phyloP scores from a whole-genome alignment of 2,329 filamentous ascomycete genomes.

The Chrysoporthe austroafricana region DNA sequence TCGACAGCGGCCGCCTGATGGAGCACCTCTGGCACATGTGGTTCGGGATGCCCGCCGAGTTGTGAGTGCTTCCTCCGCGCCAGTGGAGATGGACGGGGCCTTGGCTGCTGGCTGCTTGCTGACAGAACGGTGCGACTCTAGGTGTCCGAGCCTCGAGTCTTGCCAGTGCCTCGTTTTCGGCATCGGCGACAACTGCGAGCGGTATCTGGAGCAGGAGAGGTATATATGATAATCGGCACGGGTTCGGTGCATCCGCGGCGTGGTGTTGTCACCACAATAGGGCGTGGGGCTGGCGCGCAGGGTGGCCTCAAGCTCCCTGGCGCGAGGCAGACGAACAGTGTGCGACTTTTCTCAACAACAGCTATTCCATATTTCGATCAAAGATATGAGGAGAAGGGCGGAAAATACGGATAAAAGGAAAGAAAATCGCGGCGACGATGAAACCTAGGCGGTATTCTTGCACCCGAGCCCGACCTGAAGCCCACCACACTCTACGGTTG shows the following conservation, averaged over 20 bases:
- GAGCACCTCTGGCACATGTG: constrained; percentile 59
- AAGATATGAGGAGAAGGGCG: neutral
- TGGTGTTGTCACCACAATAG: neutral
- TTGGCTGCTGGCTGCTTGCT: neutral
- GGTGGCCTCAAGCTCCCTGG: neutral
- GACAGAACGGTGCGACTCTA: constrained; percentile 2
- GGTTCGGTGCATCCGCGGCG: neutral
- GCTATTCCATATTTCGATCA: neutral
- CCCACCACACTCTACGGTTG: too few relatives aligned
- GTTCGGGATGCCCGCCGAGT: constrained; percentile 30
- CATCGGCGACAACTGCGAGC: constrained; percentile 30
- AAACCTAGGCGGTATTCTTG: neutral
- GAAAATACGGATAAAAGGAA: too few relatives aligned
- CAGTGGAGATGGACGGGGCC: neutral
- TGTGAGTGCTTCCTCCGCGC: constrained; percentile 23
- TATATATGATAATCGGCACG: constrained; percentile 5
- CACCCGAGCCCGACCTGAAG: too few relatives aligned
- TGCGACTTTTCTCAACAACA: too few relatives aligned
- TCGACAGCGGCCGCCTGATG: constrained; percentile 52
- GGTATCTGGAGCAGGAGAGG: constrained; percentile 27
- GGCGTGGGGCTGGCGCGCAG: neutral
- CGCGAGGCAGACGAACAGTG: too few relatives aligned
- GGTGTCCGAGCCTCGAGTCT: constrained; percentile 31
- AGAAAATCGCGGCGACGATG: too few relatives aligned
- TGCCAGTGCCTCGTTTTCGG: constrained; percentile 33